Evolutionary conservation across 73 alveolate genomes (phyloP).

Genomic region (Paramecium primaurelia): DNA sequence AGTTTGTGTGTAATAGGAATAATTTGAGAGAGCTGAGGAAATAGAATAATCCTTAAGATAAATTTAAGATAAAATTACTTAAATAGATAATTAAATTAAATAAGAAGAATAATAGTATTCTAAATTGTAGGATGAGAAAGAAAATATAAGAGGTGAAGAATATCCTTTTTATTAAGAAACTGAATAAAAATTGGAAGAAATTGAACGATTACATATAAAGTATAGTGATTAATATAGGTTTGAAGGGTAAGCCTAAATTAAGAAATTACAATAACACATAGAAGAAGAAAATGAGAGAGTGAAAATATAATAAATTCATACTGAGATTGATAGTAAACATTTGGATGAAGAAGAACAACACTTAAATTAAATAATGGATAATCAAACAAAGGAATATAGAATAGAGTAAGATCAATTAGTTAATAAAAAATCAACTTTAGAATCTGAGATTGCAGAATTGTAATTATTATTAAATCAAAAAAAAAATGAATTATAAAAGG

Average conservation of each 20-base stretch:
- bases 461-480: not conserved
- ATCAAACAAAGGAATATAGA: conserved; percentile 29
- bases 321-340: conserved; percentile 45
- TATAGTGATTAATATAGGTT: conserved; percentile 11
- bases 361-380: conserved; percentile 8
- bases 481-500: not conserved
- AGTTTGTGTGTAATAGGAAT: not conserved
- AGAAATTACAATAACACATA: not conserved
- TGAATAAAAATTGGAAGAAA: conserved; percentile 13
- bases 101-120: not conserved
- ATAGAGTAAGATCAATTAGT: not conserved
- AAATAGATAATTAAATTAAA: not conserved
- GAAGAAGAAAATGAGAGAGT: conserved; percentile 48
- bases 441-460: not conserved
- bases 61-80: not conserved
- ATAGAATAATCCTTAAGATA: not conserved
- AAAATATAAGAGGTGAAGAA: conserved; percentile 39
- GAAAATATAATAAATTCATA: conserved; percentile 11
- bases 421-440: not conserved
- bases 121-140: conserved; percentile 25
- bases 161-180: conserved; percentile 33
- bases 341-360: conserved; percentile 49
- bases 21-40: conserved; percentile 43
- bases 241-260: not conserved
- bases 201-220: not conserved